phyloP scores from a whole-genome alignment of 257 asterid genomes.

The Nicotiana attenuata region DNA sequence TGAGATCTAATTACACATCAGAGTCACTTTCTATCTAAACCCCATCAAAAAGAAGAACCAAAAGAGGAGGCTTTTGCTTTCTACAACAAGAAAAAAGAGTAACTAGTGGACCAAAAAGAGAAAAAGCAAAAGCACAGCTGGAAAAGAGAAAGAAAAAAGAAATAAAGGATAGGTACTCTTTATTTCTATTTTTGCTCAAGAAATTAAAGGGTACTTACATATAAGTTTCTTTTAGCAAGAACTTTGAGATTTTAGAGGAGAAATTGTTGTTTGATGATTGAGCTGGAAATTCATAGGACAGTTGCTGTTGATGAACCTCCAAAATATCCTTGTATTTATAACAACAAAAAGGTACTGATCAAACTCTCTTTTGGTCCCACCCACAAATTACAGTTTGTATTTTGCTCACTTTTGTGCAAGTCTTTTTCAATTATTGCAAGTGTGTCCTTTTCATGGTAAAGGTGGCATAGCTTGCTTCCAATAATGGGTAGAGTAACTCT shows the following conservation, averaged over 20 bases:
- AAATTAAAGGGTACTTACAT: background rate
- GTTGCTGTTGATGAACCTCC: background rate
- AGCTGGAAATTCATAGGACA: background rate
- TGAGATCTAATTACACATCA: conserved; percentile 10
- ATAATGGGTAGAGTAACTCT: background rate
- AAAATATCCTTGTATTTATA: background rate
- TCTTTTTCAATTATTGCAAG: background rate
- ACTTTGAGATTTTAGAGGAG: background rate
- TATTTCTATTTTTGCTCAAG: background rate
- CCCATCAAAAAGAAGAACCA: background rate
- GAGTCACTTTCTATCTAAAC: background rate
- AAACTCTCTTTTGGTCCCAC: conserved; percentile 2
- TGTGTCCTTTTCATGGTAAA: background rate
- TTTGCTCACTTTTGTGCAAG: background rate
- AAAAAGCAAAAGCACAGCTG: background rate
- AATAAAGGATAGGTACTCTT: background rate
- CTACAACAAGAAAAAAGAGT: background rate
- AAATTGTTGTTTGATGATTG: background rate
- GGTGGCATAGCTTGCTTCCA: background rate
- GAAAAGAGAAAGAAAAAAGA: background rate
- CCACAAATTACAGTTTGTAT: background rate
- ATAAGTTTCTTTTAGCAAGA: background rate
- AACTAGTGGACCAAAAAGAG: background rate
- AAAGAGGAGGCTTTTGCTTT: background rate
- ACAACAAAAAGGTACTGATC: background rate